These are phyloP conservation scores for Exserohilum rostratum DNA, from an alignment of 2,329 filamentous ascomycete species.

Conservation along the genomic window DNA sequence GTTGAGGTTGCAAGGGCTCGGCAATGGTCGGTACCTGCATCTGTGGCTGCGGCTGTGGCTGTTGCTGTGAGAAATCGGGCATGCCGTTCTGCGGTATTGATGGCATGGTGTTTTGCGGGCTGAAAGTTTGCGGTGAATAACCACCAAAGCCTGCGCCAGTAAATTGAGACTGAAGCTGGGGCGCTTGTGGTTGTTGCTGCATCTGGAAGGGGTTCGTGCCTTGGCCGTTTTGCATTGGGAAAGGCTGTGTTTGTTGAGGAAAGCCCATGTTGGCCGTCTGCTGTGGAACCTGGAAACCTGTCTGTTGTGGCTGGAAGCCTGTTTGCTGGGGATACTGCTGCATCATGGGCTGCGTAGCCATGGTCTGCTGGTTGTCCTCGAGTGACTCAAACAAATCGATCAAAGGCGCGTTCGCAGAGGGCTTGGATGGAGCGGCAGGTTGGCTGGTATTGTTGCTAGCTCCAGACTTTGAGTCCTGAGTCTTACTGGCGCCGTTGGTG, in stretches of 20 bases:
- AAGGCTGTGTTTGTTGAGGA: conserved; percentile 49
- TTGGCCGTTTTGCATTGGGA: conserved; percentile 65
- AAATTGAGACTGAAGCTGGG: conserved; percentile 58
- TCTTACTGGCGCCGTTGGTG: conserved; percentile 46
- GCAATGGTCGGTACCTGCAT: conserved; percentile 41
- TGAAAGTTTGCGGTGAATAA: conserved; percentile 70
- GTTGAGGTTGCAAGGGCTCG: conserved; percentile 54
- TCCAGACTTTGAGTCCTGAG: conserved; percentile 41
- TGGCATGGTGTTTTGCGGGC: conserved; percentile 50
- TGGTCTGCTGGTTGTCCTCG: conserved; percentile 45
- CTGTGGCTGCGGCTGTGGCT: conserved; percentile 25
- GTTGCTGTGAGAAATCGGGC: conserved; percentile 54
- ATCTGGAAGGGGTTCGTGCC: conserved; percentile 91
- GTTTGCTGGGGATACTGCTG: conserved; percentile 44
- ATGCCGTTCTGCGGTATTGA: conserved; percentile 59
- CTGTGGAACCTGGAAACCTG: conserved; percentile 49
- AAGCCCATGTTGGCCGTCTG: conserved; percentile 43
- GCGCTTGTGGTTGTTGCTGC: conserved; percentile 64
- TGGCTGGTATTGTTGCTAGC: conserved; percentile 35
- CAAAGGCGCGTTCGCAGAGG: conserved; percentile 32
- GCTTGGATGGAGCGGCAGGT: conserved; percentile 26
- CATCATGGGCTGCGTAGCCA: conserved; percentile 41
- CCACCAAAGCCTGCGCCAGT: conserved; percentile 85
- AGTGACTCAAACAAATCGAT: conserved; percentile 45
- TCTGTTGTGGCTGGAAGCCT: conserved; percentile 28